phyloP scores from a whole-genome alignment of 2,329 filamentous ascomycete genomes.

The Lachnellula subtilissima region DNA sequence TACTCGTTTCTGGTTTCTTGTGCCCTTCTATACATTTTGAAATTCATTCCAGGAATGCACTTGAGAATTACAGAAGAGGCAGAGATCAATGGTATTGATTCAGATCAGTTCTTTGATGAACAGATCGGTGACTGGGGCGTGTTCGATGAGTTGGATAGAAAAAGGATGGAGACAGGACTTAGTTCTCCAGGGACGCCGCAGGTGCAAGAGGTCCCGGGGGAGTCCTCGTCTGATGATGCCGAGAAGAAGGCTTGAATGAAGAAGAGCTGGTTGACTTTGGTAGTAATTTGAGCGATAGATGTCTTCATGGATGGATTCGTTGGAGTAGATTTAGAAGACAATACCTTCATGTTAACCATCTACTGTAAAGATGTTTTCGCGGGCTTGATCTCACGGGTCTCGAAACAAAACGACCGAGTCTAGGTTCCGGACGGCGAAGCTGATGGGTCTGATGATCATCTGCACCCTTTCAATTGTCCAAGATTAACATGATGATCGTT shows the following conservation, averaged over 20 bases:
- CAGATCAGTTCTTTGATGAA: conserved; percentile 43
- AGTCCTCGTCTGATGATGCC: conserved; percentile 5
- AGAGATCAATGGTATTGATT: conserved; percentile 49
- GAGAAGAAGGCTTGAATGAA: conserved; percentile 12
- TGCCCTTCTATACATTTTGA: conserved; percentile 49
- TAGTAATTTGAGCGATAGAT: neutral
- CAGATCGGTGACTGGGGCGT: conserved; percentile 35
- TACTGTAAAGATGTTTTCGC: too few species aligned
- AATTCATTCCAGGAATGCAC: conserved; percentile 53
- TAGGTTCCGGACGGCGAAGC: too few species aligned
- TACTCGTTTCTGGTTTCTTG: conserved; percentile 52
- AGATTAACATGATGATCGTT: too few species aligned
- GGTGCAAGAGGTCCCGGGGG: conserved; percentile 6
- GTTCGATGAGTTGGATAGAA: conserved; percentile 24
- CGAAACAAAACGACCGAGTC: too few species aligned
- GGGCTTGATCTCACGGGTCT: too few species aligned
- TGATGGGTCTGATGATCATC: neutral
- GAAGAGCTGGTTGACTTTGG: neutral
- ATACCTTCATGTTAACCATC: too few species aligned
- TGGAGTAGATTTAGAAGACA: neutral
- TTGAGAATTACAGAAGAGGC: conserved; percentile 51
- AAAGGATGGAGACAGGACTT: conserved; percentile 14
- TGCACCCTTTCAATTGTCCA: too few species aligned
- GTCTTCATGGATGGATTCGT: neutral
- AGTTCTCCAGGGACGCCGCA: conserved; percentile 16